Conservation (phyloP, 2,329 filamentous ascomycete species). For the Colletotrichum lentis region DNA sequence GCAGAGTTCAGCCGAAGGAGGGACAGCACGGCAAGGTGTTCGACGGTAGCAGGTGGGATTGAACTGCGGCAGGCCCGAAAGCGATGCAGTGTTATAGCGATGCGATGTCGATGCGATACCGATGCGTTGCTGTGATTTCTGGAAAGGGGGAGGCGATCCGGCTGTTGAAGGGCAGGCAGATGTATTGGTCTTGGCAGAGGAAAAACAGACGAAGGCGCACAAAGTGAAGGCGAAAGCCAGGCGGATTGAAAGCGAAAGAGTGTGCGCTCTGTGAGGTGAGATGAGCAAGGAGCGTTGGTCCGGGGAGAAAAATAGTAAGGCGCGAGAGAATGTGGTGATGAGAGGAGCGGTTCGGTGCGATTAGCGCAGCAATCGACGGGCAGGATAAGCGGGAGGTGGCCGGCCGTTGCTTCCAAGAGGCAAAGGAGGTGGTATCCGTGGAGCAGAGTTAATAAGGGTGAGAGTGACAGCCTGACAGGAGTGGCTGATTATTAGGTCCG, state of each 20-base stretch:
- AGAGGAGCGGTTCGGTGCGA: constrained; percentile 31
- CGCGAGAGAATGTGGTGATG: constrained; percentile 33
- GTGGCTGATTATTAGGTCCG: constrained; percentile 23
- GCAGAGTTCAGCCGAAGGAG: not conserved
- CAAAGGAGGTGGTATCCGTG: not conserved
- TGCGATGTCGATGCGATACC: constrained; percentile 15
- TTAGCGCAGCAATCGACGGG: constrained; percentile 27
- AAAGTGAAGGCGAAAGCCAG: not conserved
- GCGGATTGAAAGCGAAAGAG: constrained; percentile 4
- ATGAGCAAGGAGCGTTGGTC: constrained; percentile 29
- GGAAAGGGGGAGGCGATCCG: constrained; percentile 14
- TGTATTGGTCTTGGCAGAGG: constrained; percentile 17
- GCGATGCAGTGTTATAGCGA: too few species aligned
- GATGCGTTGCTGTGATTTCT: constrained; percentile 28
- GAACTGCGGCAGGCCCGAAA: constrained; percentile 15
- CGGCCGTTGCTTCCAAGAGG: constrained; percentile 4
- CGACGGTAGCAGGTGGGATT: constrained; percentile 6
- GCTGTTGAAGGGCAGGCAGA: not conserved
- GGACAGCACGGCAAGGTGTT: constrained; percentile 10
- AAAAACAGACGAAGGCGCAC: constrained; percentile 11
- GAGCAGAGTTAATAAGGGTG: not conserved
- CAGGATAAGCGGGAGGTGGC: constrained; percentile 22
- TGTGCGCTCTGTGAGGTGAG: constrained; percentile 17
- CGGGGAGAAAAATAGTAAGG: constrained; percentile 14
- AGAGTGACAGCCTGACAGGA: not conserved